Conservation (phyloP, 805 yeast genomes). For the Candida tibetensis region DNA sequence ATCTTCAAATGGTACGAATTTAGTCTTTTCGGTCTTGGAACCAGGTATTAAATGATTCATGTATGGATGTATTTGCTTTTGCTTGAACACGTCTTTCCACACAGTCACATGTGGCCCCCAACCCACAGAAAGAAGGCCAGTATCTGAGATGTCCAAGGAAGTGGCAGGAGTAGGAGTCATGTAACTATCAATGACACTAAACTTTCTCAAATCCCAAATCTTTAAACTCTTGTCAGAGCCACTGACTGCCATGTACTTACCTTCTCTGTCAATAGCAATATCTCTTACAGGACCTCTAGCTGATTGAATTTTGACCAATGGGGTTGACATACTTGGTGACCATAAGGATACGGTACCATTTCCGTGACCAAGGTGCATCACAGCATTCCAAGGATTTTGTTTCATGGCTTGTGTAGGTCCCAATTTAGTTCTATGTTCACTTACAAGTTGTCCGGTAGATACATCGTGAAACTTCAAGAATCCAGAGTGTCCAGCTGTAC, state of each 20-base stretch:
- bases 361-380: conserved; percentile 87
- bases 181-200: conserved; percentile 70
- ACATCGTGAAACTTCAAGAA: conserved; percentile 91
- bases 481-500: conserved; percentile 87
- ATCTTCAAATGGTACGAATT: conserved; percentile 95
- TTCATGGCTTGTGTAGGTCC: conserved; percentile 89
- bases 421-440: conserved; percentile 79
- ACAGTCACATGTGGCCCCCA: conserved; percentile 95
- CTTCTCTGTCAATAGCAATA: conserved; percentile 85
- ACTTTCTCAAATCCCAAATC: conserved; percentile 90
- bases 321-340: conserved; percentile 86
- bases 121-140: conserved; percentile 82
- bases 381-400: conserved; percentile 95
- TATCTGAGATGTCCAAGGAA: conserved; percentile 76
- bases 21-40: conserved; percentile 61
- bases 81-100: conserved; percentile 82
- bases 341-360: conserved; percentile 92
- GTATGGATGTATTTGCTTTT: conserved; percentile 78
- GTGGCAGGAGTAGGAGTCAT: conserved; percentile 81
- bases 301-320: conserved; percentile 77
- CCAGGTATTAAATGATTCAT: conserved; percentile 89
- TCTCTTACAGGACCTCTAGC: conserved; percentile 86
- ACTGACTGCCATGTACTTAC: conserved; percentile 89
- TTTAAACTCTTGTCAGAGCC: conserved; percentile 83
- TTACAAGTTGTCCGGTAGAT: conserved; percentile 82